phyloP scores from a whole-genome alignment of 495 filamentous ascomycete genomes.

The Xylaria longipes region DNA sequence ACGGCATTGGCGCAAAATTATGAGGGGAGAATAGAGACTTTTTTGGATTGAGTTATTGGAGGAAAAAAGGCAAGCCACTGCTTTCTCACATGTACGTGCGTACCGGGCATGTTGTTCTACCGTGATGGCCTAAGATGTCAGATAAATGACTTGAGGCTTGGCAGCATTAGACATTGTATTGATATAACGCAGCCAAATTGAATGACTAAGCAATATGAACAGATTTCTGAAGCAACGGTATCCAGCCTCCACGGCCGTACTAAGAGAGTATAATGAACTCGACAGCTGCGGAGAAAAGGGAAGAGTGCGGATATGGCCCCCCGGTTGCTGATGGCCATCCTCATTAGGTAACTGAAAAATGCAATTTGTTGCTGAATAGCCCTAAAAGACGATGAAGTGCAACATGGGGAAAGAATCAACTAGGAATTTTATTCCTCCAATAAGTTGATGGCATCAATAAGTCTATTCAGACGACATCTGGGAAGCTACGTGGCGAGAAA shows the following conservation, averaged over 20 bases:
- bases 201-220: background rate
- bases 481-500: too few species aligned
- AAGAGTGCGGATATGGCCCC: background rate
- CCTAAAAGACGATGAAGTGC: background rate
- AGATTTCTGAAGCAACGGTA: background rate
- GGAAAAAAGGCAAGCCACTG: background rate
- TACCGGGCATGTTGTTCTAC: background rate
- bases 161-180: background rate
- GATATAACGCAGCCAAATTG: background rate
- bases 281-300: background rate
- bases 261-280: background rate
- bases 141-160: slow-evolving; percentile 8
- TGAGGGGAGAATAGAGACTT: background rate
- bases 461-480: background rate
- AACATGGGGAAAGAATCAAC: background rate
- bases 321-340: background rate
- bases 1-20: slow-evolving; percentile 20
- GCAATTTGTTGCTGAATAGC: background rate
- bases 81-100: background rate
- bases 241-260: background rate
- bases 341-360: background rate
- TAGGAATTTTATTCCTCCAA: background rate
- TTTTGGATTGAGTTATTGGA: background rate
- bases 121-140: background rate
- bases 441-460: background rate